Evolutionary conservation across 2,329 filamentous ascomycete species (phyloP), one percentile per base, ranked within the genome.

Genomic region (Polytolypa hystricis): DNA sequence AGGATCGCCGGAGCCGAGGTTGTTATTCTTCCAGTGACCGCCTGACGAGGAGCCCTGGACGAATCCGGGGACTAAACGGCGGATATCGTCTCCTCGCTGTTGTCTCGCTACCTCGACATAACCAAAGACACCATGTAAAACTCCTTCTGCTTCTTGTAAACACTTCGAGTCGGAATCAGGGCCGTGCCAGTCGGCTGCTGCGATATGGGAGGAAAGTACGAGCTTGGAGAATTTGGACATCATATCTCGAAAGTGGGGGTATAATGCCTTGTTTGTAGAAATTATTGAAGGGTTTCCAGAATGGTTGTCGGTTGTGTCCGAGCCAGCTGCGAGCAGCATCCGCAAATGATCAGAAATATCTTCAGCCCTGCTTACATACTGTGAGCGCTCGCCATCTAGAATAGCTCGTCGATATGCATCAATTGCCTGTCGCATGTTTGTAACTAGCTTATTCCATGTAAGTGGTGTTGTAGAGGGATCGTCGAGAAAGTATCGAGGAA

Each of bases 171-270:
- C 83, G 1, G 89, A 93, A 59, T 98, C 91, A 11, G 84, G 79
- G 37, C 89, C 86, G 6, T 89, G 87, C 77, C 86, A 96, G 62
- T 98, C 91, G 21, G 89, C 84, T 4, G 89, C 86, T 26, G 91
- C 91, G 55, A 98, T 95, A 56, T 98, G 91, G 10, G 91, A 96
- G 2, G 91, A 98, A 33, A 98, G 79, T 30, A 98, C 91, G 7
- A 98, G 71, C 59, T 98, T 98, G n/a, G 91, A 96, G 58, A 98
- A 98, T 51, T 93, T 87, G 30, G 91, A 96, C 91, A 98, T 98
- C 79, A 96, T 96, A 56, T 96, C 91, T 37, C 91, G 74, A 62
- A 98, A 98, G 60, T 96, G 87, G 16, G 91, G 91, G 54, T 96
- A 96, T 11, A 98, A 68, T 0, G 86, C 84, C 59, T 96, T 96